These are phyloP conservation scores for Backusella westeae DNA, from an alignment of 192 early-diverging fungal genomes.

Conservation along the genomic window DNA sequence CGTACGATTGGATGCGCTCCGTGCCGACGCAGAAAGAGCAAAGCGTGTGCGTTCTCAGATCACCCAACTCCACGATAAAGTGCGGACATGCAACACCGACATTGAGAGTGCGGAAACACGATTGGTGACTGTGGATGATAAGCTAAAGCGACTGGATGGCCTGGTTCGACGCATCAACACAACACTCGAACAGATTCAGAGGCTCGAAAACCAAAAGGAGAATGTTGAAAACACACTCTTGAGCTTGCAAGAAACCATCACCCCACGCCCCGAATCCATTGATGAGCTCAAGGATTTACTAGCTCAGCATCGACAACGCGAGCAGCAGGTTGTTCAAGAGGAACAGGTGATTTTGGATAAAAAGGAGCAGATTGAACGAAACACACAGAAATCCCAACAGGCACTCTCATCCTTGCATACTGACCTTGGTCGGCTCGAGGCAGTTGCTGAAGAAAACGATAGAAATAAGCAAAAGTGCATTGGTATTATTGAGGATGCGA, in stretches of 20 bases:
- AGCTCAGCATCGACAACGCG: neutral
- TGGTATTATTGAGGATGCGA: neutral
- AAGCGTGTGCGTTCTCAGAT: neutral
- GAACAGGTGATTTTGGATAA: neutral
- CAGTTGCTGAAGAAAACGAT: neutral
- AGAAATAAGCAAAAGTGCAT: neutral
- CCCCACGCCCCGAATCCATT: neutral
- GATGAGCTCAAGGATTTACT: neutral
- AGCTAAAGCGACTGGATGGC: neutral
- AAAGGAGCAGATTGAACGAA: neutral
- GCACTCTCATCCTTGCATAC: neutral
- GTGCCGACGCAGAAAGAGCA: neutral
- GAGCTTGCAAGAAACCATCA: neutral
- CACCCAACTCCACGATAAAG: neutral
- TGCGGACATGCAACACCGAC: neutral
- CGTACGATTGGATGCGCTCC: neutral
- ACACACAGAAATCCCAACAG: neutral
- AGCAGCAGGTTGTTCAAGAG: neutral
- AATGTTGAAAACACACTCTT: neutral
- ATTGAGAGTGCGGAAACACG: neutral
- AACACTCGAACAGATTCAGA: neutral
- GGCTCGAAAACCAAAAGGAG: neutral
- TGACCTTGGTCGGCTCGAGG: neutral
- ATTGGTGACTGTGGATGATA: neutral
- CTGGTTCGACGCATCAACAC: neutral